Evolutionary conservation across 192 early-diverging fungal genomes (phyloP).

Genomic region (Umbelopsis sp.): DNA sequence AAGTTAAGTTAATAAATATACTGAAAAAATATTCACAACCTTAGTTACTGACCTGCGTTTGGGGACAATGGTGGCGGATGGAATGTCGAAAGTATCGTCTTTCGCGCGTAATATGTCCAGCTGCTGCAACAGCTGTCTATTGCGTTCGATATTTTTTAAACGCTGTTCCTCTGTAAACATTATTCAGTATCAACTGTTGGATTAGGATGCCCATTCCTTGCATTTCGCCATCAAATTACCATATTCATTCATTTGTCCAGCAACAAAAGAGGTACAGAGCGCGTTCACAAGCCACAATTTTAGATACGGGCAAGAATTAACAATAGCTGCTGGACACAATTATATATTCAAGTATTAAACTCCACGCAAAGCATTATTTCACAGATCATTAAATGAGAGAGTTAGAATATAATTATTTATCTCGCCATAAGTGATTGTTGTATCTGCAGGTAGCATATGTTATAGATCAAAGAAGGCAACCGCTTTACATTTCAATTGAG

Average conservation of each 20-base stretch:
- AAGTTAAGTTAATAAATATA: neutral
- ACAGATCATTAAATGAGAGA: too few relatives aligned
- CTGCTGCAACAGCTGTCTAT: slow-evolving; percentile 57
- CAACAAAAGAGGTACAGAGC: neutral
- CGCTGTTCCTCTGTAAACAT: slow-evolving; percentile 42
- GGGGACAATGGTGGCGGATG: slow-evolving; percentile 15
- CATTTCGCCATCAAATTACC: neutral
- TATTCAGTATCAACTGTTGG: neutral
- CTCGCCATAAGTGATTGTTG: too few relatives aligned
- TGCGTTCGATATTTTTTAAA: slow-evolving; percentile 61
- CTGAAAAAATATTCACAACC: too few relatives aligned
- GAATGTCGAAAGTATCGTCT: slow-evolving; percentile 8
- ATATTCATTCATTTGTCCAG: slow-evolving; percentile 13
- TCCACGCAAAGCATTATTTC: too few relatives aligned
- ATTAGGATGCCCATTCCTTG: neutral
- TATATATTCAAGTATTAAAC: too few relatives aligned
- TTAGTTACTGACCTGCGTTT: slow-evolving; percentile 1
- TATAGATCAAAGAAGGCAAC: too few relatives aligned
- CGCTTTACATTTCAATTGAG: too few relatives aligned
- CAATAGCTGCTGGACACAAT: too few relatives aligned
- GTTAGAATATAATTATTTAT: too few relatives aligned
- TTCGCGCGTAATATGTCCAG: slow-evolving; percentile 37
- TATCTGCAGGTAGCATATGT: too few relatives aligned
- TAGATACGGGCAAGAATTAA: too few relatives aligned
- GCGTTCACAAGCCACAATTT: slow-evolving; percentile 17